Conservation (phyloP, 176 grass and related monocot species). For the Musa schizocarpa region DNA sequence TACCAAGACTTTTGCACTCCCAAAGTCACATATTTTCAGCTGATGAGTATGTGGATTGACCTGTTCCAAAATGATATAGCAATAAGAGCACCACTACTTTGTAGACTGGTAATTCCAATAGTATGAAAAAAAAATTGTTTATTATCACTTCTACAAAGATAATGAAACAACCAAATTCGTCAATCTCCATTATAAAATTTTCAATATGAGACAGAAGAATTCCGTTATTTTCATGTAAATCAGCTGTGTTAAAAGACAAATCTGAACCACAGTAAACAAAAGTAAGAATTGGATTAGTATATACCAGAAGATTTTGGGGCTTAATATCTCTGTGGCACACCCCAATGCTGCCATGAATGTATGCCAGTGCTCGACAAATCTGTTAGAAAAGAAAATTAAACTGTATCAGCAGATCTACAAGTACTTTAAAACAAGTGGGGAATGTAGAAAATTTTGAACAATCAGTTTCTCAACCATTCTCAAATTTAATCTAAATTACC, state of each 20-base stretch:
- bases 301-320: constrained; percentile 81
- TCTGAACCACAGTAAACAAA: too few species aligned
- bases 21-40: constrained; percentile 72
- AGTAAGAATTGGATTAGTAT: not conserved
- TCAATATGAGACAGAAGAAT: not conserved
- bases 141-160: too few species aligned
- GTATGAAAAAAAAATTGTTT: too few species aligned
- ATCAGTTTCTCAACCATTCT: not conserved
- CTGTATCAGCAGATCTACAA: not conserved
- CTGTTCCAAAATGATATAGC: constrained; percentile 21
- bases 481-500: too few species aligned
- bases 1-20: constrained; percentile 80
- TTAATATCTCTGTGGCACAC: constrained; percentile 86
- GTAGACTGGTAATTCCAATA: too few species aligned
- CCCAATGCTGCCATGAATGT: constrained; percentile 46
- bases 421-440: not conserved
- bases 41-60: constrained; percentile 78
- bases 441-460: not conserved
- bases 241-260: constrained; percentile 10
- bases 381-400: constrained; percentile 14
- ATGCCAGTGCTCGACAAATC: constrained; percentile 69
- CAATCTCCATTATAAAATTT: too few species aligned
- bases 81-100: too few species aligned
- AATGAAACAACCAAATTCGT: too few species aligned
- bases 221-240: too few species aligned